These are phyloP conservation scores for Vanrija humicola DNA, from an alignment of 1,284 basidiomycete genomes.

Conservation along the genomic window DNA sequence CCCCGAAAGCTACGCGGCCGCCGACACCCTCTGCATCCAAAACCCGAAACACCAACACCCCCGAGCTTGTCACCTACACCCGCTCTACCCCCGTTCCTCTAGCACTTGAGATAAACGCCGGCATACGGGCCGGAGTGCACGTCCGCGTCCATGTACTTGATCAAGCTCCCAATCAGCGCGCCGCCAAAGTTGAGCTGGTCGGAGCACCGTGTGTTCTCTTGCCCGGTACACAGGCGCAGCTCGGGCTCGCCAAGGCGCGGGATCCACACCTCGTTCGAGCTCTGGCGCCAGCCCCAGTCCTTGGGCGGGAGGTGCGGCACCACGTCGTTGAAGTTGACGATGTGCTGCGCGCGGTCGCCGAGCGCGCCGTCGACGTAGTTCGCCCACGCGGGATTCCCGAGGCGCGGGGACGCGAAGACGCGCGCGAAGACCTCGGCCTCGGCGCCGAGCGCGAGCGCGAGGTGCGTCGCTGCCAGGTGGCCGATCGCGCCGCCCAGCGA, in stretches of 20 bases:
- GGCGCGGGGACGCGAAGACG: slow-evolving; percentile 22
- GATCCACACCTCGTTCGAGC: slow-evolving; percentile 23
- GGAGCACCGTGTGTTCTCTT: slow-evolving; percentile 17
- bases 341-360: slow-evolving; percentile 11
- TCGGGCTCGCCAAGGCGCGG: not conserved
- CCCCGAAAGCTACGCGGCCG: no score
- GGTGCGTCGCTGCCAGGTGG: slow-evolving; percentile 12
- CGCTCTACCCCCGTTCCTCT: no score
- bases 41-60: no score
- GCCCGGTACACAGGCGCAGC: slow-evolving; percentile 18
- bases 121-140: slow-evolving; percentile 8
- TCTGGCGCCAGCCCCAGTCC: slow-evolving; percentile 20
- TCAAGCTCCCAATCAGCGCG: not conserved
- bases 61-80: no score
- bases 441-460: slow-evolving; percentile 10
- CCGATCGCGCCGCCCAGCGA: slow-evolving; percentile 22
- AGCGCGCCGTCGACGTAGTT: slow-evolving; percentile 22
- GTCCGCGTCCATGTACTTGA: not conserved
- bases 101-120: slow-evolving; percentile 2
- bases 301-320: slow-evolving; percentile 25
- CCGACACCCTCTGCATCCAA: no score
- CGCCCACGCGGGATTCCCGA: slow-evolving; percentile 26
- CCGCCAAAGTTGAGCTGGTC: not conserved
- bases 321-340: slow-evolving; percentile 26
- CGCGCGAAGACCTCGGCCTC: slow-evolving; percentile 5